Conservation (phyloP, 2,329 filamentous ascomycete genomes). For the Microdochium bolleyi region DNA sequence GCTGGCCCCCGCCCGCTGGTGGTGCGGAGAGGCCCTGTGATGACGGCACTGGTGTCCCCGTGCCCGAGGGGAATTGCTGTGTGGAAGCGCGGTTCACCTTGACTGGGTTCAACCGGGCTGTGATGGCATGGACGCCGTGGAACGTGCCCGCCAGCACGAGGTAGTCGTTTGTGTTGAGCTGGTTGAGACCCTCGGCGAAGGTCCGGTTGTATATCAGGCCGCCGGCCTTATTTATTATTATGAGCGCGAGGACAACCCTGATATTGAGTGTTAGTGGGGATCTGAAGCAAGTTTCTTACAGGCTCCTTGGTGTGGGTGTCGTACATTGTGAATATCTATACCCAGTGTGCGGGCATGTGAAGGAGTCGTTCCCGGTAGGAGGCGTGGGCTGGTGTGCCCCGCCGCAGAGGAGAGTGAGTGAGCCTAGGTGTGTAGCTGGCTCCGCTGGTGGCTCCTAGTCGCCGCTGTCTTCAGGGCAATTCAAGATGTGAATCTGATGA, state of each 20-base stretch:
- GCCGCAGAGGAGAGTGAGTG: too few relatives aligned
- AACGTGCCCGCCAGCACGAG: slow-evolving; percentile 96
- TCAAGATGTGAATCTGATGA: too few relatives aligned
- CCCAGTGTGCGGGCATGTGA: not conserved
- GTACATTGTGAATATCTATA: not conserved
- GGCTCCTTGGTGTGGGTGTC: slow-evolving; percentile 1
- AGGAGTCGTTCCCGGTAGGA: too few relatives aligned
- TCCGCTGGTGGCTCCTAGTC: too few relatives aligned
- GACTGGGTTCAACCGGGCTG: slow-evolving; percentile 52
- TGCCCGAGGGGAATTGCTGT: not conserved
- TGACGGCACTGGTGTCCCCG: not conserved
- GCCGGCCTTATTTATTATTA: slow-evolving; percentile 98
- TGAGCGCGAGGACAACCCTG: slow-evolving; percentile 91
- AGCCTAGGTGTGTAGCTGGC: too few relatives aligned
- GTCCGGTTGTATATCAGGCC: slow-evolving; percentile 94
- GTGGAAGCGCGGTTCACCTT: slow-evolving; percentile 24
- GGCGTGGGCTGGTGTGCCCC: too few relatives aligned
- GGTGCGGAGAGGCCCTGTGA: slow-evolving; percentile 6
- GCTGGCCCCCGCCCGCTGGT: slow-evolving; percentile 11
- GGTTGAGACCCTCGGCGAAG: slow-evolving; percentile 79
- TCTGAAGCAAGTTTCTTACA: not conserved
- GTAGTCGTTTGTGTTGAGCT: slow-evolving; percentile 91
- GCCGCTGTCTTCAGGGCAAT: too few relatives aligned
- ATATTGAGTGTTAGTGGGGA: not conserved
- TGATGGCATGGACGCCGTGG: slow-evolving; percentile 74